phyloP scores from a whole-genome alignment of 192 early-diverging fungal genomes.

The Diversispora eburnea region DNA sequence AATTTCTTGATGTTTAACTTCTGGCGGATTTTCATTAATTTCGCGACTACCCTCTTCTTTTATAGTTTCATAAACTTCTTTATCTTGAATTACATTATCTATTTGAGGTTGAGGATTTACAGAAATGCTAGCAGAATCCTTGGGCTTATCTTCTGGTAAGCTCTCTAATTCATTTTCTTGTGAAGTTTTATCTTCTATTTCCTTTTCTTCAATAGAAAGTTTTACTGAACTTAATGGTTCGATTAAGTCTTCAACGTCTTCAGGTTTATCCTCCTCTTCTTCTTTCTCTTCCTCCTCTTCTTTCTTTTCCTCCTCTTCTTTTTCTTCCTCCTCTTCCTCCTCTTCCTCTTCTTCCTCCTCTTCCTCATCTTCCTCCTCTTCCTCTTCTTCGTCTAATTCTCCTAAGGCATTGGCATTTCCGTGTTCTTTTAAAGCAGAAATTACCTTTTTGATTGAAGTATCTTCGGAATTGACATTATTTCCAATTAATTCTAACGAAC shows the following conservation, averaged over 20 bases:
- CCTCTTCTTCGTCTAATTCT: slow-evolving; percentile 85
- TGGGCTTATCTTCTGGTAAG: too few species aligned
- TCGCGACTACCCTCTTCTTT: slow-evolving; percentile 29
- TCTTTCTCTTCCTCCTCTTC: slow-evolving; percentile 40
- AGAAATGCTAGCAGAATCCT: too few species aligned
- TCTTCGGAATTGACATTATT: slow-evolving; percentile 86
- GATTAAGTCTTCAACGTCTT: neutral
- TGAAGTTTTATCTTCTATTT: neutral
- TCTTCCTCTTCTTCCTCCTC: slow-evolving; percentile 52
- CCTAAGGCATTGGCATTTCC: slow-evolving; percentile 79
- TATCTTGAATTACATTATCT: slow-evolving; percentile 19
- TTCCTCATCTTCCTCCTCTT: slow-evolving; percentile 63
- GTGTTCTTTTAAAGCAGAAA: slow-evolving; percentile 61
- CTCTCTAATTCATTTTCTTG: too few species aligned
- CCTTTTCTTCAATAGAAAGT: neutral
- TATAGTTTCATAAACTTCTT: slow-evolving; percentile 38
- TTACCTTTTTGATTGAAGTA: slow-evolving; percentile 69
- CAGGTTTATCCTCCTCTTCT: slow-evolving; percentile 30
- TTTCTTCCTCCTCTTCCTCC: slow-evolving; percentile 44
- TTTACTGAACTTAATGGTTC: neutral
- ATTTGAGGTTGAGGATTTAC: too few species aligned
- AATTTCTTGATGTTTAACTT: neutral
- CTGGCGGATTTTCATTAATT: neutral
- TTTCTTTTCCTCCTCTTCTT: slow-evolving; percentile 56
- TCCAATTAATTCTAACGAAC: slow-evolving; percentile 81